phyloP scores from a whole-genome alignment of 148 eudicot genomes.

The Cornus kousa region DNA sequence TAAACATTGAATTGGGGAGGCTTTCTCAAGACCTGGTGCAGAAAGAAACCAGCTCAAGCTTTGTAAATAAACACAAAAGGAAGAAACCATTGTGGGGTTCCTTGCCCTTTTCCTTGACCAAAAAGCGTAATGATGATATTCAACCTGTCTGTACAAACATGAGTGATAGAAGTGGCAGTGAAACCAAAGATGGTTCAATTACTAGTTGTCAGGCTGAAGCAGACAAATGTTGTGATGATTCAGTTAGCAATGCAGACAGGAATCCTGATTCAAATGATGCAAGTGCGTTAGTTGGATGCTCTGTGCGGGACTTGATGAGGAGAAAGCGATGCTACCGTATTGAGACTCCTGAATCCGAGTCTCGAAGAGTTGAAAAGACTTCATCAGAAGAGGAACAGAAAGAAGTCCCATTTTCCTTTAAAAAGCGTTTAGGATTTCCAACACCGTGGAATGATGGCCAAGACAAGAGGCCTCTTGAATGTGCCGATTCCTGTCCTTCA shows the following conservation, averaged over 20 bases:
- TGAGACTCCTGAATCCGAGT: slow-evolving; percentile 33
- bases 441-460: slow-evolving; percentile 18
- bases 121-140: slow-evolving; percentile 24
- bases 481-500: slow-evolving; percentile 11
- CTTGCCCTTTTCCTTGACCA: slow-evolving; percentile 50
- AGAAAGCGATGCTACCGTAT: slow-evolving; percentile 49
- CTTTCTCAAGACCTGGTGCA: slow-evolving; percentile 21
- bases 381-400: slow-evolving; percentile 19
- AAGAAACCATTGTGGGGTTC: slow-evolving; percentile 53
- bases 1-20: slow-evolving; percentile 24
- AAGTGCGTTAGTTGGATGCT: slow-evolving; percentile 44
- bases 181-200: slow-evolving; percentile 18
- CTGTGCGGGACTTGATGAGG: slow-evolving; percentile 91
- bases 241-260: slow-evolving; percentile 19
- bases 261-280: slow-evolving; percentile 25
- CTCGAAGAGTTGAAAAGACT: slow-evolving; percentile 23
- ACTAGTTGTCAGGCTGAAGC: slow-evolving; percentile 19
- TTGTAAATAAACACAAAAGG: slow-evolving; percentile 34
- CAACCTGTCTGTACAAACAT: slow-evolving; percentile 19
- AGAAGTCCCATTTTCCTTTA: slow-evolving; percentile 4
- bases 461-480: slow-evolving; percentile 25
- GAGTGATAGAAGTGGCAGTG: slow-evolving; percentile 15
- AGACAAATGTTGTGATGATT: slow-evolving; percentile 11
- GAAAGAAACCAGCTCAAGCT: slow-evolving; percentile 28
- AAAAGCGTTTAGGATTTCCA: slow-evolving; percentile 26